A percentile compares a stretch with the other conserved stretches of the same genome.
Evolutionary conservation across 2,329 filamentous ascomycete species (phyloP).

Genomic region (Magnaporthiopsis rhizophila): DNA sequence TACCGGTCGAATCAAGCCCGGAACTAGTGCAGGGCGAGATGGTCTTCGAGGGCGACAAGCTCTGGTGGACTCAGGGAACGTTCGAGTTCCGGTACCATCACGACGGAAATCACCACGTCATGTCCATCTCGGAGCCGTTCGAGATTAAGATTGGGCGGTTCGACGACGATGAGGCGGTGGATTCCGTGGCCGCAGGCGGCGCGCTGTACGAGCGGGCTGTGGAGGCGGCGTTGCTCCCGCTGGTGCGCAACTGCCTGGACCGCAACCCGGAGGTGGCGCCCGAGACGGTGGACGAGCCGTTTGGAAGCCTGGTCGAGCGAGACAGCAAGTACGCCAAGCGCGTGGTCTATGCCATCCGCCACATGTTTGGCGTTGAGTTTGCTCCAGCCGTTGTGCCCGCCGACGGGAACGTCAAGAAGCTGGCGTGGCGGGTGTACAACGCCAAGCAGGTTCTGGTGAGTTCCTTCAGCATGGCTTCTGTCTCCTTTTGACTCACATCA

Average conservation of each 20-base stretch:
- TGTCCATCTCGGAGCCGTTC: constrained; percentile 89
- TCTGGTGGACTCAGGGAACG: constrained; percentile 94
- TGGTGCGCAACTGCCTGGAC: constrained; percentile 90
- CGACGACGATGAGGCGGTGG: constrained; percentile 62
- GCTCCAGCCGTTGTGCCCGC: constrained; percentile 86
- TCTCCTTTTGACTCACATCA: neutral
- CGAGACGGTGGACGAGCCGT: constrained; percentile 67
- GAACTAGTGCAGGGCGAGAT: constrained; percentile 72
- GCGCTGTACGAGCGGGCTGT: constrained; percentile 58
- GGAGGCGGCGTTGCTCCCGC: constrained; percentile 68
- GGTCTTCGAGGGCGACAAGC: constrained; percentile 81
- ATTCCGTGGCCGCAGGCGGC: constrained; percentile 7
- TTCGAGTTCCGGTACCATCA: constrained; percentile 98
- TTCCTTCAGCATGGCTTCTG: constrained; percentile 13
- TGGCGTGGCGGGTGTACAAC: constrained; percentile 92
- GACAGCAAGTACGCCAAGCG: constrained; percentile 83
- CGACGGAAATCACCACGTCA: constrained; percentile 82
- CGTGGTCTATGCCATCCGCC: constrained; percentile 87
- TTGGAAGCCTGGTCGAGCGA: constrained; percentile 76
- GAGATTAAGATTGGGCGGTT: constrained; percentile 80
- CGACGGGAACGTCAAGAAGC: constrained; percentile 81
- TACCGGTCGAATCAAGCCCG: constrained; percentile 38
- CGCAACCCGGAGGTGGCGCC: constrained; percentile 87
- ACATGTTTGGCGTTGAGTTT: constrained; percentile 97
- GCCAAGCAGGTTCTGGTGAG: constrained; percentile 89